Evolutionary conservation across 2,329 filamentous ascomycete genomes (phyloP), one percentile per base, ranked within the genome.

Genomic region (Diaporthe nobilis): DNA sequence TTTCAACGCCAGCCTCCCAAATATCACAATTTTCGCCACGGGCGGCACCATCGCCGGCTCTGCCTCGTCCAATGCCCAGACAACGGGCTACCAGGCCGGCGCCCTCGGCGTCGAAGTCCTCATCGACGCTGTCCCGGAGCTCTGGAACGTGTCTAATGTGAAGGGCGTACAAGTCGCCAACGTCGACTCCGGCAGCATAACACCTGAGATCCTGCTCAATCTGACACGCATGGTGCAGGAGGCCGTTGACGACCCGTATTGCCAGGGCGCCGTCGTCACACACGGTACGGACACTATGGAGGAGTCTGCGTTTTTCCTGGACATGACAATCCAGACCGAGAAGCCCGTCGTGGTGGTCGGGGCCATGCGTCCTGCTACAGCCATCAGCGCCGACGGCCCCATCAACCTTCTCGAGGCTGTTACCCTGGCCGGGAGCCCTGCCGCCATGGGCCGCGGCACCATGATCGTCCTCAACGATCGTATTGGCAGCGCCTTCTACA

Each of bases 241-340:
- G 9, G 88, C 89, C 74, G 83, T 91, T 4, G 85, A 87, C 49
- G 81, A 80, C 74, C 82, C 83, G 25, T 79, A 82, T 70, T 83
- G 82, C 44, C 82, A 84, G 82, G 90, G 87, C 49, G 89, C 88
- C 12, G 89, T 92, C 5, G 84, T 93, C 72, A 92, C 91, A 0
- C 91, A 93, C 79, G 92, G 92, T 61, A 93, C 92, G 10, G 92
- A 93, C 79, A 92, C 90, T 0, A 84, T 93, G 2, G 91, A 92
- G 79, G 91, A 93, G 81, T 88, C 89, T 0, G 89, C 90, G 8
- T 92, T 92, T 83, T 92, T 92, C 83, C 83, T 93, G 15, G 89
- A 92, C 77, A 82, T 90, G 6, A 91, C 89, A 0, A 80, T 92
- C 47, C 87, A 87, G 77, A 90, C 87, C 53, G 85, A 85, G 39